phyloP scores from a whole-genome alignment of 768 basidiomycete genomes.

The Leccinum uliginosum region DNA sequence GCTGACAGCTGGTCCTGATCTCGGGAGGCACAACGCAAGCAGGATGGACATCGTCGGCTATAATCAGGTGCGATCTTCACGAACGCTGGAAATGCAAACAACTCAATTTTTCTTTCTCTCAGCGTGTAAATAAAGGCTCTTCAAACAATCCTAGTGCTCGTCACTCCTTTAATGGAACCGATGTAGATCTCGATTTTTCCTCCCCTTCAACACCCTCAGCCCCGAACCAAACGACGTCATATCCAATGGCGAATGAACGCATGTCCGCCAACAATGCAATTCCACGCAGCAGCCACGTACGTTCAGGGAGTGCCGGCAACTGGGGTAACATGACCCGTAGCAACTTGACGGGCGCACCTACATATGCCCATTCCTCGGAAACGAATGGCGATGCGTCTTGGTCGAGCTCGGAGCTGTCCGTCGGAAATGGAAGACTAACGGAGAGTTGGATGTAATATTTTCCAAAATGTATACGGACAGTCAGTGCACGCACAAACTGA shows the following conservation, averaged over 20 bases:
- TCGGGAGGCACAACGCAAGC: conserved; percentile 70
- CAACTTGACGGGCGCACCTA: conserved; percentile 44
- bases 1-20: conserved; percentile 80
- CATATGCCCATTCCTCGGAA: conserved; percentile 55
- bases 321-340: conserved; percentile 64
- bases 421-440: conserved; percentile 48
- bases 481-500: conserved; percentile 16
- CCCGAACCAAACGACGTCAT: conserved; percentile 39
- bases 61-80: conserved; percentile 49
- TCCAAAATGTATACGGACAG: conserved; percentile 2
- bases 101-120: conserved; percentile 24
- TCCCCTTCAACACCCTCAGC: conserved; percentile 52
- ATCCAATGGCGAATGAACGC: conserved; percentile 37
- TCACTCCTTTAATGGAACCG: conserved; percentile 75
- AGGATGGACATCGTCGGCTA: conserved; percentile 72
- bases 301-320: conserved; percentile 78
- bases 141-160: conserved; percentile 49
- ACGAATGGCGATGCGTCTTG: conserved; percentile 54
- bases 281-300: conserved; percentile 59
- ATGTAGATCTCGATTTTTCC: conserved; percentile 55
- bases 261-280: conserved; percentile 29
- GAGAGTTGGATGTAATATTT: conserved; percentile 43
- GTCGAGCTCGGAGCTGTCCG: conserved; percentile 49
- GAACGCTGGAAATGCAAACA: conserved; percentile 1
- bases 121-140: conserved; percentile 48